phyloP scores from a whole-genome alignment of 257 asterid genomes.

The Penstemon eatonii region DNA sequence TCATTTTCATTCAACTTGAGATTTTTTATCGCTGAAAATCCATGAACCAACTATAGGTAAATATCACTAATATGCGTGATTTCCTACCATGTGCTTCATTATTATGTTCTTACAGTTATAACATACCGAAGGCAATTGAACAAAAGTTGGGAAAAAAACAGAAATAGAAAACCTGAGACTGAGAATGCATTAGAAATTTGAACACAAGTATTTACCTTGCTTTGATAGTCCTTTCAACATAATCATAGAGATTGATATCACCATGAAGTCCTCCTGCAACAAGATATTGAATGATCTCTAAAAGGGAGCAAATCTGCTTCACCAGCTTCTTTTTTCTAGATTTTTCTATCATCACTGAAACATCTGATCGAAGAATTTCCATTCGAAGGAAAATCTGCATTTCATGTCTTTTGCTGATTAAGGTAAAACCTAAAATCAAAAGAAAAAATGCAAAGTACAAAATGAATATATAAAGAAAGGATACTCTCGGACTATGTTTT shows the following conservation, averaged over 20 bases:
- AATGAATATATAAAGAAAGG: constrained; percentile 39
- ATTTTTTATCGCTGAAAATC: no score
- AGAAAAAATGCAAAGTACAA: neutral
- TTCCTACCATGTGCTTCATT: neutral
- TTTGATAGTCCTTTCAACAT: constrained; percentile 76
- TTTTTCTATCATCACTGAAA: constrained; percentile 46
- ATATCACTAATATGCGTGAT: no score
- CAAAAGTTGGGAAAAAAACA: neutral
- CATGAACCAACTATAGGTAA: no score
- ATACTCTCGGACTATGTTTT: constrained; percentile 76
- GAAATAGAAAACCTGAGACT: neutral
- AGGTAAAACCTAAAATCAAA: constrained; percentile 38
- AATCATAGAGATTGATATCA: constrained; percentile 68
- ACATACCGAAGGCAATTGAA: neutral
- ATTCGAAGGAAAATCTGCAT: constrained; percentile 91
- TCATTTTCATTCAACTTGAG: no score
- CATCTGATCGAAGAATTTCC: constrained; percentile 70
- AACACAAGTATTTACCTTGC: constrained; percentile 53
- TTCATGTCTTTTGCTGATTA: constrained; percentile 66
- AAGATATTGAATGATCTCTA: constrained; percentile 84
- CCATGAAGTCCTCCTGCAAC: constrained; percentile 94
- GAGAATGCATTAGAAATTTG: neutral
- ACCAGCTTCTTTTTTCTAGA: constrained; percentile 64
- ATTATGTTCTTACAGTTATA: constrained; percentile 1
- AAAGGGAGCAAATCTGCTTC: constrained; percentile 82